These are phyloP conservation scores for Aurinia saxatilis DNA, from an alignment of 345 rosid genomes.

Conservation along the genomic window DNA sequence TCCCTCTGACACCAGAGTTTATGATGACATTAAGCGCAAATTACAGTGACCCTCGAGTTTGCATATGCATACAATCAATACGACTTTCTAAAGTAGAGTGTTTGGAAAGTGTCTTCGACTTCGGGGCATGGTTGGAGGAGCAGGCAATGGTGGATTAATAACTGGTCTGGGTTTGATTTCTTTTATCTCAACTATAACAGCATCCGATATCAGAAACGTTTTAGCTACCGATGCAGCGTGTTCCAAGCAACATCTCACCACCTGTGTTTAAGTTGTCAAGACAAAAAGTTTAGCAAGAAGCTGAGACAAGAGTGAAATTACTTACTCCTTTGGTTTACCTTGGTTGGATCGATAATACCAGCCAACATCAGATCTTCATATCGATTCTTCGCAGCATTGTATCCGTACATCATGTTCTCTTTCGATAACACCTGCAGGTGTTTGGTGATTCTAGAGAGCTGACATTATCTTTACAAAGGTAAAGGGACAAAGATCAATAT, in stretches of 20 bases:
- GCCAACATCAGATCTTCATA: constrained; percentile 76
- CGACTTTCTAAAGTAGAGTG: too few relatives aligned
- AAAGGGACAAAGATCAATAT: not conserved
- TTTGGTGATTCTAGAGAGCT: not conserved
- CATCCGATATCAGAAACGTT: constrained; percentile 68
- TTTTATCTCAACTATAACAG: constrained; percentile 70
- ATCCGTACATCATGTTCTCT: constrained; percentile 54
- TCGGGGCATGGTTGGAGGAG: constrained; percentile 31
- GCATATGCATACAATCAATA: too few relatives aligned
- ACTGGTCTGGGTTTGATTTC: constrained; percentile 39
- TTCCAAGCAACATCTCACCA: constrained; percentile 89
- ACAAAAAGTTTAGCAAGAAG: not conserved
- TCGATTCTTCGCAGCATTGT: constrained; percentile 71
- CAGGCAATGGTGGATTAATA: constrained; percentile 40
- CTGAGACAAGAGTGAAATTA: not conserved
- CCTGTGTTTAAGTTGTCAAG: constrained; percentile 34
- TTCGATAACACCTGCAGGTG: constrained; percentile 50
- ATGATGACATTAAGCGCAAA: too few relatives aligned
- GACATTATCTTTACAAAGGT: not conserved
- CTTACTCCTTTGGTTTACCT: constrained; percentile 34
- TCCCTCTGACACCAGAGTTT: too few relatives aligned
- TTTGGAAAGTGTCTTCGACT: too few relatives aligned
- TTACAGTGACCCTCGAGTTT: too few relatives aligned
- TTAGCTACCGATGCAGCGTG: constrained; percentile 87
- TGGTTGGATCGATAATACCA: constrained; percentile 85